Evolutionary conservation across 345 rosid genomes (phyloP).

Genomic region (Aquilaria malaccensis): DNA sequence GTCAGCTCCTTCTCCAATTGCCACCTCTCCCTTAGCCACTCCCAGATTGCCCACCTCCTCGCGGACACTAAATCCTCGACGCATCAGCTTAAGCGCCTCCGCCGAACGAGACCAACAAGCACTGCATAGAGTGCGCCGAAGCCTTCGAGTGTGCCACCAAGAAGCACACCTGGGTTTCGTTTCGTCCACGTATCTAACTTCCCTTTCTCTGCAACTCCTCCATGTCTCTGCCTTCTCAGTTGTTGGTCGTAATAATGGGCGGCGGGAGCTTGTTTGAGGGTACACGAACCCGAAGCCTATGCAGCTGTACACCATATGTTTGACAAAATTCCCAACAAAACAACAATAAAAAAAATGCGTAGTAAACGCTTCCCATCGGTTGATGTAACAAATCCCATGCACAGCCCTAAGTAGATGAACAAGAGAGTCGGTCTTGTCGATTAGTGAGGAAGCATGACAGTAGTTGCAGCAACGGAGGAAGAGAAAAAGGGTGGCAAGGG

Average conservation of each 20-base stretch:
- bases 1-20: too few species aligned
- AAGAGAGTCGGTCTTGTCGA: conserved; percentile 46
- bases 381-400: conserved; percentile 5
- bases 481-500: conserved; percentile 34
- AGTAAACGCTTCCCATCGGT: conserved; percentile 28
- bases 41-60: too few species aligned
- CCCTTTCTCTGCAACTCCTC: conserved; percentile 23
- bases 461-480: conserved; percentile 32
- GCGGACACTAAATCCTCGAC: too few species aligned
- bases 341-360: conserved; percentile 22
- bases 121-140: too few species aligned
- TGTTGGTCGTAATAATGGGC: conserved; percentile 35
- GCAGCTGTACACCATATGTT: conserved; percentile 32
- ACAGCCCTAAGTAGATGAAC: conserved; percentile 5
- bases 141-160: too few species aligned
- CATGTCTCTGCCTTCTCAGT: conserved; percentile 22
- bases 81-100: too few species aligned
- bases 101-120: too few species aligned
- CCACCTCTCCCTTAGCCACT: too few species aligned
- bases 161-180: conserved; percentile 39
- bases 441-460: conserved; percentile 17
- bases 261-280: conserved; percentile 59
- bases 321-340: conserved; percentile 27
- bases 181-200: conserved; percentile 20
- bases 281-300: conserved; percentile 37